phyloP scores from a whole-genome alignment of 805 yeast species.

The Candida namnaoensis region DNA sequence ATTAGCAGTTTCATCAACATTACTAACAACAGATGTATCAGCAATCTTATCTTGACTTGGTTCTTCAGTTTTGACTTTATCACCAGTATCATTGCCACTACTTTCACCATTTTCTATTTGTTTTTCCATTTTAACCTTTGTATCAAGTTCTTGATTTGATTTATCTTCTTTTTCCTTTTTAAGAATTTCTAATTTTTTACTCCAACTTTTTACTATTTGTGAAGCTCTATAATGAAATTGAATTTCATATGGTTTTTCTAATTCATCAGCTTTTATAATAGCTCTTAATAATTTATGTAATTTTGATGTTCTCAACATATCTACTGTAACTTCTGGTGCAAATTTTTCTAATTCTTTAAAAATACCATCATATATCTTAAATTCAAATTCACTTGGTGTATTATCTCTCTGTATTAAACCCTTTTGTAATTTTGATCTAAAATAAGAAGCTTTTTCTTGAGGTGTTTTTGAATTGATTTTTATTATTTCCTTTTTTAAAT shows the following conservation, averaged over 20 bases:
- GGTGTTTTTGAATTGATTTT: neutral
- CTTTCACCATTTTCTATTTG: too few relatives aligned
- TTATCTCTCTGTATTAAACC: constrained; percentile 35
- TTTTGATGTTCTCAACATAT: constrained; percentile 34
- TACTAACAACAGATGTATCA: neutral
- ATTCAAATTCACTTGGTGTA: constrained; percentile 34
- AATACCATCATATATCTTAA: constrained; percentile 29
- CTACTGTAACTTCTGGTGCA: constrained; percentile 25
- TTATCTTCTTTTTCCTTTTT: constrained; percentile 21
- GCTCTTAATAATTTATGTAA: constrained; percentile 45
- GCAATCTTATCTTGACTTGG: too few relatives aligned
- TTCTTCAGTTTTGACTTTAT: too few relatives aligned
- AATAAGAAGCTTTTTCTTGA: constrained; percentile 6
- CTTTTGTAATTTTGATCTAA: constrained; percentile 39
- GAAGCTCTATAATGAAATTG: constrained; percentile 36
- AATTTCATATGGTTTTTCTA: constrained; percentile 34
- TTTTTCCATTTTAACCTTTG: neutral
- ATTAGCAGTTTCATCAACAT: neutral
- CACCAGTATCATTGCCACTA: neutral
- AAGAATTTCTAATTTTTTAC: constrained; percentile 24
- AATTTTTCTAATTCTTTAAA: constrained; percentile 33
- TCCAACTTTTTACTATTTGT: constrained; percentile 34
- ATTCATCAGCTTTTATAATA: constrained; percentile 28
- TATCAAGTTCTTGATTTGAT: constrained; percentile 2
- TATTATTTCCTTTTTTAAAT: constrained; percentile 1